Percentiles rank a stretch among this genome's conserved stretches.
Conservation (phyloP, 2,329 filamentous ascomycete species). For the Venturia carpophila region DNA sequence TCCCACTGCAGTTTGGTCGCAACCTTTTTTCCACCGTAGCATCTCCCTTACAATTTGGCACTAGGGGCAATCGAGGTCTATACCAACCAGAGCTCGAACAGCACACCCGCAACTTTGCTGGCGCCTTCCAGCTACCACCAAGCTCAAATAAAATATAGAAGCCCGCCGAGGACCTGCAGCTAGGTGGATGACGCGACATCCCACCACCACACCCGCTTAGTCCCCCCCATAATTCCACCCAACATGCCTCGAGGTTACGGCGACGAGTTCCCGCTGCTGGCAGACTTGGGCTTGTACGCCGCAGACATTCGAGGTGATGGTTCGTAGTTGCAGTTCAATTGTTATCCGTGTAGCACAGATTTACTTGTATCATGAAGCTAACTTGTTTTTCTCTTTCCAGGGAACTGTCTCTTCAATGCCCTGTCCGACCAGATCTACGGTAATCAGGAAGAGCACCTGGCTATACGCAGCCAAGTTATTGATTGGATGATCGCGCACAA, state of each 20-base stretch:
- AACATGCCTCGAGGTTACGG: slow-evolving; percentile 1
- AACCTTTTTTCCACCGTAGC: background rate
- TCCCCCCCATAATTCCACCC: slow-evolving; percentile 1
- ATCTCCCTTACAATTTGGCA: background rate
- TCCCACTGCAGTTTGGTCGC: background rate
- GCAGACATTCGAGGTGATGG: slow-evolving; percentile 54
- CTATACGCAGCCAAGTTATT: slow-evolving; percentile 53
- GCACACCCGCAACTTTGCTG: slow-evolving; percentile 3
- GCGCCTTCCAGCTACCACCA: background rate
- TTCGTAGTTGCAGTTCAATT: slow-evolving; percentile 33
- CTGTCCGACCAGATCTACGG: slow-evolving; percentile 61
- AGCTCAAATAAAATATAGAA: background rate
- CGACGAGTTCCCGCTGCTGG: slow-evolving; percentile 51
- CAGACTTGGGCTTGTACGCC: slow-evolving; percentile 50
- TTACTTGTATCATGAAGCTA: slow-evolving; percentile 20
- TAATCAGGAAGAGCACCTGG: slow-evolving; percentile 47
- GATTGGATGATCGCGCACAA: slow-evolving; percentile 54
- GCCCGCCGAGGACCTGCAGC: background rate
- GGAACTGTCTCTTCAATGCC: slow-evolving; percentile 63
- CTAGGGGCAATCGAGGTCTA: background rate
- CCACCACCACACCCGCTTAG: background rate
- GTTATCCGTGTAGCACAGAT: slow-evolving; percentile 16
- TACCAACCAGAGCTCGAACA: background rate
- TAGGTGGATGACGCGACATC: slow-evolving; percentile 10
- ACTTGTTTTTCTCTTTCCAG: slow-evolving; percentile 31